Evolutionary conservation across 495 filamentous ascomycete species (phyloP).

Genomic region (Glarea lozoyensis): DNA sequence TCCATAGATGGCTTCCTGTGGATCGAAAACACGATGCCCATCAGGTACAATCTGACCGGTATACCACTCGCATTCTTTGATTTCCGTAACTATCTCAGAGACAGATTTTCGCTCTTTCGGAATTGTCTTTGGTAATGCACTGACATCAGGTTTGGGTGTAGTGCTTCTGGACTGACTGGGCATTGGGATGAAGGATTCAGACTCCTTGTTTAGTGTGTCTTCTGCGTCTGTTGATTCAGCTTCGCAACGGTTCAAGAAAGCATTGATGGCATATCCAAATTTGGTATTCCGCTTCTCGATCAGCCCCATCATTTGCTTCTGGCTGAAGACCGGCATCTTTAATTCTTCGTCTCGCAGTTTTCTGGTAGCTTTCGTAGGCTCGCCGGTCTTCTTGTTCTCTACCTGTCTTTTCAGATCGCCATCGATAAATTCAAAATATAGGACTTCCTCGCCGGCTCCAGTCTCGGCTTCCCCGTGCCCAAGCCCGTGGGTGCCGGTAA

Average conservation of each 20-base stretch:
- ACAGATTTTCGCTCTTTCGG: conserved; percentile 77
- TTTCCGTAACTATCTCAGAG: conserved; percentile 74
- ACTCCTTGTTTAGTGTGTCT: conserved; percentile 44
- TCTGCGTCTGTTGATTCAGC: conserved; percentile 60
- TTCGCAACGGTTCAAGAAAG: conserved; percentile 66
- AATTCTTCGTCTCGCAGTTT: conserved; percentile 67
- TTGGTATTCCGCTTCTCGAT: conserved; percentile 90
- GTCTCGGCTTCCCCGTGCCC: conserved; percentile 22
- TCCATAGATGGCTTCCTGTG: conserved; percentile 74
- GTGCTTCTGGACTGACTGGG: conserved; percentile 20
- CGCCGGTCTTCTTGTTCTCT: conserved; percentile 57
- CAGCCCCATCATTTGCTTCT: conserved; percentile 80
- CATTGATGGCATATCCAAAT: conserved; percentile 69
- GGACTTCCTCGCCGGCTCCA: conserved; percentile 45
- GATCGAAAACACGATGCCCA: conserved; percentile 86
- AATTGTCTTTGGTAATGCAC: conserved; percentile 54
- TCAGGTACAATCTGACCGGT: conserved; percentile 88
- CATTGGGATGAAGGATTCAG: conserved; percentile 19
- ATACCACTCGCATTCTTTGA: conserved; percentile 79
- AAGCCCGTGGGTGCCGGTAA: conserved; percentile 32
- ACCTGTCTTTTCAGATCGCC: conserved; percentile 82
- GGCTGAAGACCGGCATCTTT: conserved; percentile 89
- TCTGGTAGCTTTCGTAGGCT: conserved; percentile 52
- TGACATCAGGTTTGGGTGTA: conserved; percentile 20
- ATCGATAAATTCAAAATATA: conserved; percentile 90